Conservation (phyloP, 1,284 basidiomycete species). For the Ceratobasidium papillatum region DNA sequence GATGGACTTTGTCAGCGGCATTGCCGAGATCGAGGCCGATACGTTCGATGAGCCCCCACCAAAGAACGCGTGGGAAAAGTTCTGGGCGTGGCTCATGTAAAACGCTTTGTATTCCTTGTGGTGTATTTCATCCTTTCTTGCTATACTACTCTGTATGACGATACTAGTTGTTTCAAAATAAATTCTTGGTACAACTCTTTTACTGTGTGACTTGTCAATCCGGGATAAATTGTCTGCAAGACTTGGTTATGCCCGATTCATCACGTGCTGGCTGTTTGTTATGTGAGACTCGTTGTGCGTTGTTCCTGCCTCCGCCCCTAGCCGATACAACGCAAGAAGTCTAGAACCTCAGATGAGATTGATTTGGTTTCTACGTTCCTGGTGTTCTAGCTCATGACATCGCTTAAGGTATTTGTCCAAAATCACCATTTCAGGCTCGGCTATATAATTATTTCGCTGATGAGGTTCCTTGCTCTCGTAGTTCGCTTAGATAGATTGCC, state of each 20-base stretch:
- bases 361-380: not conserved
- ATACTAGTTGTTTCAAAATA: constrained; percentile 5
- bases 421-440: not conserved
- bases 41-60: constrained; percentile 75
- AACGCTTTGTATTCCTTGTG: constrained; percentile 13
- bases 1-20: constrained; percentile 80
- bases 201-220: not conserved
- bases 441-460: not conserved
- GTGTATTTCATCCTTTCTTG: not conserved
- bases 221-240: too few relatives aligned
- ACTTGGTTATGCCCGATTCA: too few relatives aligned
- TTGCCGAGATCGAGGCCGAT: constrained; percentile 65
- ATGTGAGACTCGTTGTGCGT: too few relatives aligned
- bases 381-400: not conserved
- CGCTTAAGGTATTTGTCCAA: not conserved
- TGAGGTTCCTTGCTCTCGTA: not conserved
- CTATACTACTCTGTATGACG: not conserved
- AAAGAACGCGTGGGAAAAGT: constrained; percentile 68
- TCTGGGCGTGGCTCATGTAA: constrained; percentile 75
- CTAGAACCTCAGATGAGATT: not conserved
- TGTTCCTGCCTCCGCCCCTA: not conserved
- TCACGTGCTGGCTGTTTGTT: too few relatives aligned
- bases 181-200: not conserved
- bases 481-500: not conserved
- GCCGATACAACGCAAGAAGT: not conserved